These are phyloP conservation scores for Penicillium mononematosum DNA, from an alignment of 495 filamentous ascomycete species.

Conservation along the genomic window DNA sequence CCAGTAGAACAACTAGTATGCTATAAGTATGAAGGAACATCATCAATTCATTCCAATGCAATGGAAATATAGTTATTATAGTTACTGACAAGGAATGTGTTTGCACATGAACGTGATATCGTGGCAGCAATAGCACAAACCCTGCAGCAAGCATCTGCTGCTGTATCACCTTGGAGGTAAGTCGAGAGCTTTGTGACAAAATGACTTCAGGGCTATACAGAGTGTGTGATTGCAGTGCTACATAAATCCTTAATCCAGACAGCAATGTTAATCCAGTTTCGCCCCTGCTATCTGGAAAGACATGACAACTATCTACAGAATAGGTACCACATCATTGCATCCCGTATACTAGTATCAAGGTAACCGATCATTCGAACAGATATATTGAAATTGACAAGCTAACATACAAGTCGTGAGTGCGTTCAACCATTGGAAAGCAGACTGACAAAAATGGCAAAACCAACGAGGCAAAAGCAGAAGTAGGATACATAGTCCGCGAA, in stretches of 20 bases:
- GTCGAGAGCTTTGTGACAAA: background rate
- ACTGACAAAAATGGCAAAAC: slow-evolving; percentile 9
- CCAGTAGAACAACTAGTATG: background rate
- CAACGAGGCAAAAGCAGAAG: slow-evolving; percentile 13
- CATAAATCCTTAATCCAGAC: background rate
- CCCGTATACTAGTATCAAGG: background rate
- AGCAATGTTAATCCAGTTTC: background rate
- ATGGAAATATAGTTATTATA: background rate
- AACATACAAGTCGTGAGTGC: slow-evolving; percentile 29
- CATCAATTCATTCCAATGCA: background rate
- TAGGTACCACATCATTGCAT: background rate
- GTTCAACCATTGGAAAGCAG: slow-evolving; percentile 18
- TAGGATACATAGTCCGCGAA: slow-evolving; percentile 6
- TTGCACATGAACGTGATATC: background rate
- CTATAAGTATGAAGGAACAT: background rate
- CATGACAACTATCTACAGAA: background rate
- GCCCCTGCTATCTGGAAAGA: background rate
- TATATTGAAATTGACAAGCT: slow-evolving; percentile 16
- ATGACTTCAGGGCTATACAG: background rate
- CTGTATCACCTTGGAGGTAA: background rate
- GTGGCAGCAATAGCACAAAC: background rate
- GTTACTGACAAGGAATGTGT: background rate
- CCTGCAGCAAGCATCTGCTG: background rate
- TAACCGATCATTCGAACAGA: slow-evolving; percentile 5
- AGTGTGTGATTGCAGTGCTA: background rate